phyloP scores from a whole-genome alignment of 1,284 basidiomycete genomes.

The Boletellus sp. region DNA sequence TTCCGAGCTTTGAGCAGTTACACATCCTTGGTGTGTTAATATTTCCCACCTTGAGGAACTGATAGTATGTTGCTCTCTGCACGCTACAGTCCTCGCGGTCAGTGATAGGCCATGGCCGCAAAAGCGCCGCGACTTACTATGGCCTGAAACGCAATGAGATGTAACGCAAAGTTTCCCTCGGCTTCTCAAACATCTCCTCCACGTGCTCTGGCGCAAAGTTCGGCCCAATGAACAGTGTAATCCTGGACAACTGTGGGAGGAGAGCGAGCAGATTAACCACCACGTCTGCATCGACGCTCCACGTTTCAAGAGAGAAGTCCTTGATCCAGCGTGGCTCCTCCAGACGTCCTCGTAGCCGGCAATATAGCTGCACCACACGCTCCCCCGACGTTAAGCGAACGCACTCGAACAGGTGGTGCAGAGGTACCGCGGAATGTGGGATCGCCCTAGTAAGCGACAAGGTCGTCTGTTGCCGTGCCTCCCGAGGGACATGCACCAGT shows the following conservation, averaged over 20 bases:
- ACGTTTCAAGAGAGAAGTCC: slow-evolving; percentile 49
- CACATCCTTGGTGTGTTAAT: not conserved
- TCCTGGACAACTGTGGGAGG: slow-evolving; percentile 43
- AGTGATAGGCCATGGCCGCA: not conserved
- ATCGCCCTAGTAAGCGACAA: slow-evolving; percentile 54
- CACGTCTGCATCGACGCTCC: slow-evolving; percentile 61
- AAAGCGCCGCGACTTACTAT: slow-evolving; percentile 47
- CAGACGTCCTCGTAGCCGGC: slow-evolving; percentile 41
- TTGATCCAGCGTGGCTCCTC: slow-evolving; percentile 40
- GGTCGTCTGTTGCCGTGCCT: slow-evolving; percentile 40
- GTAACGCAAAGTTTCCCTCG: slow-evolving; percentile 38
- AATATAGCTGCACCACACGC: slow-evolving; percentile 46
- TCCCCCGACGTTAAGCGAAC: slow-evolving; percentile 44
- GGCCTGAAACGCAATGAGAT: slow-evolving; percentile 62
- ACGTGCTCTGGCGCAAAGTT: slow-evolving; percentile 65
- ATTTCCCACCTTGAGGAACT: slow-evolving; percentile 54
- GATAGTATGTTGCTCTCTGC: slow-evolving; percentile 61
- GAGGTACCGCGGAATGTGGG: slow-evolving; percentile 51
- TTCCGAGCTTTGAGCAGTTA: slow-evolving; percentile 3
- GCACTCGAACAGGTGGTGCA: slow-evolving; percentile 46
- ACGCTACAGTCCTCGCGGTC: slow-evolving; percentile 43
- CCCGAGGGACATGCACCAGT: slow-evolving; percentile 41
- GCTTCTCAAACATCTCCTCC: slow-evolving; percentile 49
- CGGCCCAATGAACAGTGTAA: slow-evolving; percentile 54
- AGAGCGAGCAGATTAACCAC: slow-evolving; percentile 53